Evolutionary conservation across 805 yeast genomes (phyloP), one percentile per base, ranked within the genome.

Genomic region (Lachancea cidri): DNA sequence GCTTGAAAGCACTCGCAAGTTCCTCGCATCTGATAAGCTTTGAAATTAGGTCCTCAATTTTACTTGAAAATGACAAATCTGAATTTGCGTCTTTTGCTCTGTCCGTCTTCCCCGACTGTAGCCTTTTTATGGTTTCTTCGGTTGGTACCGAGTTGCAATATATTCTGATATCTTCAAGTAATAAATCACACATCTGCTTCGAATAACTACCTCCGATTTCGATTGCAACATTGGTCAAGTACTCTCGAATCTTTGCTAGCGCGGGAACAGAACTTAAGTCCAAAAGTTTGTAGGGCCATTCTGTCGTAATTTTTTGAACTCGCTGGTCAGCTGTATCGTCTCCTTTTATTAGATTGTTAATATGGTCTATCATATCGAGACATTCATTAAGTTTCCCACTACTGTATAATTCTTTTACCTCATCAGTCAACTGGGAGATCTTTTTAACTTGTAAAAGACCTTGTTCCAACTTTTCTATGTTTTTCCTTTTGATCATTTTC

Each of bases 141-240:
- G 54, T 53, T 2, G 80, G 65, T 0, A 77, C 73, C 1, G 69
- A 60, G 25, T 72, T 72, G 49, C 77, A 76, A 50, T 81, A 86
- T 2, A 49, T 37, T 44, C 82, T 71, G 36, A 89, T 59, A 60
- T 89, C 95, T 0, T 68, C 67, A 8, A 83, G 48, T 35, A 89
- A 63, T 24, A 71, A 52, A 17, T 74, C 73, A 5, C 73, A 67
- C 53, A 89, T 79, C 34, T 76, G 65, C 17, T 72, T 66, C 5
- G 81, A 74, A 49, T 79, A 83, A n/a, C 80, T 76, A 29, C 73
- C 75, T 13, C 93, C 89, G 38, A 86, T 81, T 33, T 75, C 79
- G n/a, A 70, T 64, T 37, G 81, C 74, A 50, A 87, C 62, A 18
- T 66, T 70, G 11, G 72, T 65, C 25, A 88, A 63, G 32, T 74